phyloP scores from a whole-genome alignment of 331 rosid species.

The Malus hybrid region DNA sequence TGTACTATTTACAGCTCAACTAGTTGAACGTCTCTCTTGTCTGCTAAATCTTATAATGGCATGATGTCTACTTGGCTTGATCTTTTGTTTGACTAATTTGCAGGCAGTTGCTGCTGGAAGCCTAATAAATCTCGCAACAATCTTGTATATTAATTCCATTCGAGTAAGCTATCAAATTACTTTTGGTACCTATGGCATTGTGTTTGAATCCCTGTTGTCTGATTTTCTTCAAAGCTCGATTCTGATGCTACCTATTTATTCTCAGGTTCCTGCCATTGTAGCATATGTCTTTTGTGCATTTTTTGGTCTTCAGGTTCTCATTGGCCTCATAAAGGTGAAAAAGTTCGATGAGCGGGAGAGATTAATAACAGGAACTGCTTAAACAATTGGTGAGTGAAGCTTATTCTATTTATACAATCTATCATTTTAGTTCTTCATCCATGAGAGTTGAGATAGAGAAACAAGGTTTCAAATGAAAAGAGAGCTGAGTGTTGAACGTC shows the following conservation, averaged over 20 bases:
- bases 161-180: slow-evolving; percentile 44
- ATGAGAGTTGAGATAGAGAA: background rate
- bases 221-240: background rate
- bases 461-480: background rate
- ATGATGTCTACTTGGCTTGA: background rate
- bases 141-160: slow-evolving; percentile 69
- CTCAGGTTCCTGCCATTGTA: slow-evolving; percentile 66
- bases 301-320: slow-evolving; percentile 74
- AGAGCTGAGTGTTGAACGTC: background rate
- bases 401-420: background rate
- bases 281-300: slow-evolving; percentile 66
- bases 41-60: background rate
- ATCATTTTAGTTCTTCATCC: background rate
- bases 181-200: background rate
- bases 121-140: slow-evolving; percentile 78
- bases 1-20: background rate
- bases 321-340: slow-evolving; percentile 80
- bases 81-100: slow-evolving; percentile 13
- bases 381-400: slow-evolving; percentile 34
- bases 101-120: slow-evolving; percentile 99
- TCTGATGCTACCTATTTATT: slow-evolving; percentile 7
- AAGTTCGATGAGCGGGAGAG: slow-evolving; percentile 76
- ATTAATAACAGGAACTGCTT: slow-evolving; percentile 85
- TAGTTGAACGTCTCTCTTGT: background rate
- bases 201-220: background rate